A percentile compares a stretch with the other conserved stretches of the same genome.
Conservation (phyloP, 257 asterid genomes). For the Lycium ferocissimum region DNA sequence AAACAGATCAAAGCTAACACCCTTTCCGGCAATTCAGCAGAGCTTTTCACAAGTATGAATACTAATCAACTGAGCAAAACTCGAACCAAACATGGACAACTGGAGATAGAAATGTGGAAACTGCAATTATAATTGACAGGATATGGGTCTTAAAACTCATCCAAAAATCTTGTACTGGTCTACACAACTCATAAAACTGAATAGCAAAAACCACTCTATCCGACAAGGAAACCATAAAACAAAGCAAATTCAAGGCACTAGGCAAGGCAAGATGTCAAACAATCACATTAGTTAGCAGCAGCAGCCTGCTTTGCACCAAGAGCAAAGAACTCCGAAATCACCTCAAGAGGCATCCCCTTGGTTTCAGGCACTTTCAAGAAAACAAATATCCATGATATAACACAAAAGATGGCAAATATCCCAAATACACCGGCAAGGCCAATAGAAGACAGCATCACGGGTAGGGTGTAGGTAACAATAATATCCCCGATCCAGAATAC, state of each 20-base stretch:
- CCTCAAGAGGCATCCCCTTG: conserved; percentile 86
- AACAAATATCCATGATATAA: conserved; percentile 60
- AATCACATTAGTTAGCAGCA: conserved; percentile 28
- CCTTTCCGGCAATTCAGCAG: neutral
- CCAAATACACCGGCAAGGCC: conserved; percentile 72
- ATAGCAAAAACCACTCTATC: conserved; percentile 16
- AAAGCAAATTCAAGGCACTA: neutral
- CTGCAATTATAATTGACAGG: neutral
- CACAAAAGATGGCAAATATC: conserved; percentile 55
- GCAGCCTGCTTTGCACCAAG: conserved; percentile 61
- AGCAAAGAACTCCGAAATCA: conserved; percentile 66
- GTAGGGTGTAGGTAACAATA: conserved; percentile 58
- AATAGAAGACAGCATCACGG: conserved; percentile 54
- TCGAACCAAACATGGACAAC: neutral
- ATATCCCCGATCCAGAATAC: conserved; percentile 57
- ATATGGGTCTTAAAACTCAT: neutral
- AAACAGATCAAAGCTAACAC: neutral
- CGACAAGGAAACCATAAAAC: neutral
- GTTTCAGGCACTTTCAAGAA: conserved; percentile 78
- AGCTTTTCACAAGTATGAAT: neutral
- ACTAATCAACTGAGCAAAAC: neutral
- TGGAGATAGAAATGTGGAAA: neutral
- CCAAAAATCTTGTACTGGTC: neutral
- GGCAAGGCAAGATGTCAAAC: conserved; percentile 6
- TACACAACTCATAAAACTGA: conserved; percentile 23